These are phyloP conservation scores for Tubosaeta brunneosetosa DNA, from an alignment of 768 basidiomycete species.

Conservation along the genomic window DNA sequence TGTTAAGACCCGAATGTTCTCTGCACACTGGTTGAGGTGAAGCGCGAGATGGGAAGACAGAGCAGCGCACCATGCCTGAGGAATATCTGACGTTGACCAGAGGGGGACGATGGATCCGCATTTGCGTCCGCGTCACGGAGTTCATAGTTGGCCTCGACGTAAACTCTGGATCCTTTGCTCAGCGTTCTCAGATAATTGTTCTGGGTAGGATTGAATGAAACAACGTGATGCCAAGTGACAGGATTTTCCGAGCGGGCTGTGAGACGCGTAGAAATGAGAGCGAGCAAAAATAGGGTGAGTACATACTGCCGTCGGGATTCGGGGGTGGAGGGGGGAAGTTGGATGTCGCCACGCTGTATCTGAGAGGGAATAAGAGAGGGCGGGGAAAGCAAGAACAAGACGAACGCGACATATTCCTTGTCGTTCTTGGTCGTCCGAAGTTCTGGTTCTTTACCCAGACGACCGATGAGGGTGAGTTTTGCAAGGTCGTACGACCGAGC, in stretches of 20 bases:
- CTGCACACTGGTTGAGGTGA: conserved; percentile 32
- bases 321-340: conserved; percentile 56
- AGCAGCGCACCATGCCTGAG: conserved; percentile 63
- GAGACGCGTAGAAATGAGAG: not conserved
- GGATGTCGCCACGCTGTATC: conserved; percentile 74
- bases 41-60: not conserved
- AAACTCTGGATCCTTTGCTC: conserved; percentile 69
- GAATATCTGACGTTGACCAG: conserved; percentile 79
- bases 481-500: conserved; percentile 59
- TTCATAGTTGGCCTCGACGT: conserved; percentile 76
- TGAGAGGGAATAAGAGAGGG: conserved; percentile 24
- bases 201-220: conserved; percentile 63
- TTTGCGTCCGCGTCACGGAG: conserved; percentile 64
- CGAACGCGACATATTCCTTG: conserved; percentile 74
- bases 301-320: conserved; percentile 58
- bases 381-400: conserved; percentile 3
- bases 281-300: conserved; percentile 1
- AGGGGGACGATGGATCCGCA: conserved; percentile 61
- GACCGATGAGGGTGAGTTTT: conserved; percentile 74
- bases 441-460: conserved; percentile 68
- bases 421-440: conserved; percentile 62
- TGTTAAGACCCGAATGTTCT: conserved; percentile 48
- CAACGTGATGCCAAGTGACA: conserved; percentile 71
- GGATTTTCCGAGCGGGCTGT: conserved; percentile 50
- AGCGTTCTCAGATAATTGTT: conserved; percentile 63